Evolutionary conservation across 2,329 filamentous ascomycete species (phyloP).

Genomic region (Aspergillus oerlinghausenensis): DNA sequence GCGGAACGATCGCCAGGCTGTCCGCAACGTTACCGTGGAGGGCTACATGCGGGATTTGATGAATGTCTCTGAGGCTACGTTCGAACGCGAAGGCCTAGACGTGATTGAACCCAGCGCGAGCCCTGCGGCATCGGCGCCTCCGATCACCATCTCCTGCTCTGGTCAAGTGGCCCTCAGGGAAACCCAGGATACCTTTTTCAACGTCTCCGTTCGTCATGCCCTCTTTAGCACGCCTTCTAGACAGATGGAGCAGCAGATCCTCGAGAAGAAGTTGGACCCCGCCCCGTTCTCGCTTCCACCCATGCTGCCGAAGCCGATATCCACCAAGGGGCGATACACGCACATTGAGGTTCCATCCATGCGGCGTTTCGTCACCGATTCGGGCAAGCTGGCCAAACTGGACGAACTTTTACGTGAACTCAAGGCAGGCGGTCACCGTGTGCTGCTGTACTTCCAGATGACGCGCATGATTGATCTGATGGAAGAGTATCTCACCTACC

Average conservation of each 20-base stretch:
- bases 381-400: constrained; percentile 88
- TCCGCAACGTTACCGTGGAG: constrained; percentile 66
- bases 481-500: constrained; percentile 97
- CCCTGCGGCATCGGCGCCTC: constrained; percentile 77
- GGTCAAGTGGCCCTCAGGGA: constrained; percentile 63
- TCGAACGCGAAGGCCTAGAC: constrained; percentile 65
- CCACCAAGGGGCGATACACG: constrained; percentile 78
- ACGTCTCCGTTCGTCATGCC: constrained; percentile 65
- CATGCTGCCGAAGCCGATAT: constrained; percentile 73
- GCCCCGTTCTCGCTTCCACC: constrained; percentile 55
- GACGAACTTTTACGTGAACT: constrained; percentile 83
- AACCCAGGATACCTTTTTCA: constrained; percentile 69
- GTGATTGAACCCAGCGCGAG: constrained; percentile 76
- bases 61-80: constrained; percentile 67
- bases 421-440: constrained; percentile 88
- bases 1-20: constrained; percentile 60
- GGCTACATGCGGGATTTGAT: constrained; percentile 71
- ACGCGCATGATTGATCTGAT: constrained; percentile 99
- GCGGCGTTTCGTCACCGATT: constrained; percentile 95
- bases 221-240: constrained; percentile 61
- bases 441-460: constrained; percentile 99
- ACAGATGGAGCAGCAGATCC: constrained; percentile 65
- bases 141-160: constrained; percentile 73
- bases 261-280: constrained; percentile 67
- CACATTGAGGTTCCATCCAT: constrained; percentile 93